Evolutionary conservation across 805 yeast species (phyloP).

Genomic region (Metschnikowia shivogae): DNA sequence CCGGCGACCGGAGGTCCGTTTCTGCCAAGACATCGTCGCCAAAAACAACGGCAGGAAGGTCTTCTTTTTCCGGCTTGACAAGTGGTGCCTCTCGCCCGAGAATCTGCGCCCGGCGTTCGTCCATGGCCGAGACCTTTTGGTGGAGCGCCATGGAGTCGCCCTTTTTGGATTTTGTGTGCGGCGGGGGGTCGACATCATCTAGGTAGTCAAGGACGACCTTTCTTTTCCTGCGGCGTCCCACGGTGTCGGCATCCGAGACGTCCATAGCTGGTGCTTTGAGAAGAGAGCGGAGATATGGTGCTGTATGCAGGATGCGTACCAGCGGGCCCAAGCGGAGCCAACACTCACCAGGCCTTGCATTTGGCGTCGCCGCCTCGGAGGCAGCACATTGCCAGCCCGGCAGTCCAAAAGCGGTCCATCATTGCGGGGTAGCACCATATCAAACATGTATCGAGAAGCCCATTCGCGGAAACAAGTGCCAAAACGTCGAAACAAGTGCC

Average conservation of each 20-base stretch:
- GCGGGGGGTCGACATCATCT: neutral
- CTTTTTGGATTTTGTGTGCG: too few relatives aligned
- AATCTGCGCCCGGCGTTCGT: neutral
- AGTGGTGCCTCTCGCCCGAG: neutral
- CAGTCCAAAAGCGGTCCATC: too few relatives aligned
- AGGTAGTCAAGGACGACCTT: neutral
- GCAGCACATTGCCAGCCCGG: too few relatives aligned
- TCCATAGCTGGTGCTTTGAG: neutral
- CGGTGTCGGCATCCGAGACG: neutral
- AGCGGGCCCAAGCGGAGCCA: too few relatives aligned
- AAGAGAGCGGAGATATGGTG: neutral
- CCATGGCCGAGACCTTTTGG: slow-evolving; percentile 3
- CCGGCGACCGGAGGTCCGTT: slow-evolving; percentile 3
- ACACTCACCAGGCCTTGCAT: too few relatives aligned
- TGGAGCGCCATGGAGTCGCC: neutral
- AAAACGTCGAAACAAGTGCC: too few relatives aligned
- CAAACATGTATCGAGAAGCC: too few relatives aligned
- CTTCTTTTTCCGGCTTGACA: slow-evolving; percentile 1
- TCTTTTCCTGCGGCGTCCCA: neutral
- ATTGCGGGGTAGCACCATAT: too few relatives aligned
- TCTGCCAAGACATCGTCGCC: slow-evolving; percentile 7
- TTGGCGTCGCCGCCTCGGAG: too few relatives aligned
- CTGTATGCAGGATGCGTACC: neutral
- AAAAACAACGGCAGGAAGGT: slow-evolving; percentile 8
- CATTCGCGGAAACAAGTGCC: too few relatives aligned